Conservation (phyloP, 768 basidiomycete species). For the Galerina sulciceps region DNA sequence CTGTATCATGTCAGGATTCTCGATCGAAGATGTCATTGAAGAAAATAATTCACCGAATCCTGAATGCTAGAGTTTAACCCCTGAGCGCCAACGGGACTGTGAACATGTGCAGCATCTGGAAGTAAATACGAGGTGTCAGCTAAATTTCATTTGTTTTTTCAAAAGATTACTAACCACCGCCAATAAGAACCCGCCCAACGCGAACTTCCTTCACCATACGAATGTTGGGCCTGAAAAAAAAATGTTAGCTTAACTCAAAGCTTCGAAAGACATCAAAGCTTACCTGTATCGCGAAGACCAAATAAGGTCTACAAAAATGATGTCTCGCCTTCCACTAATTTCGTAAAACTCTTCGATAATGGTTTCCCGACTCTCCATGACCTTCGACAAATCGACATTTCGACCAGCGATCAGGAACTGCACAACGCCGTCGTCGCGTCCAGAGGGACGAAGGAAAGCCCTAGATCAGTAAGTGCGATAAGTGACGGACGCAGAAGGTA, state of each 20-base stretch:
- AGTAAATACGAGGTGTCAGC: neutral
- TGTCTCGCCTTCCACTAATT: constrained; percentile 25
- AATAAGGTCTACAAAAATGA: constrained; percentile 29
- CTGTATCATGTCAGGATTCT: constrained; percentile 37
- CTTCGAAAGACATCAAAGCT: neutral
- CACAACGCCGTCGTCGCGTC: constrained; percentile 12
- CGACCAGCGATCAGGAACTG: constrained; percentile 15
- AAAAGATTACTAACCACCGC: constrained; percentile 21
- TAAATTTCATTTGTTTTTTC: neutral
- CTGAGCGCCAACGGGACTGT: constrained; percentile 36
- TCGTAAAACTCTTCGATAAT: constrained; percentile 27
- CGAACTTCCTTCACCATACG: constrained; percentile 19
- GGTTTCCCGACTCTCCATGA: constrained; percentile 10
- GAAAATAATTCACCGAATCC: constrained; percentile 30
- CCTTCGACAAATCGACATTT: constrained; percentile 7
- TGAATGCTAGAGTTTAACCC: constrained; percentile 26
- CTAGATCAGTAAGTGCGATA: neutral
- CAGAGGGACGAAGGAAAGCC: constrained; percentile 9
- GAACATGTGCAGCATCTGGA: constrained; percentile 37
- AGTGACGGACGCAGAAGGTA: neutral
- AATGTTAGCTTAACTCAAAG: too few species aligned
- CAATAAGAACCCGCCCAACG: constrained; percentile 17
- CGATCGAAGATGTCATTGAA: constrained; percentile 33
- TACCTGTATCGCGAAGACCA: constrained; percentile 33
- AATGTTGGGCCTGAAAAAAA: constrained; percentile 12